These are phyloP conservation scores for Eragrostis curvula DNA, from an alignment of 176 grass and related monocot genomes.

Conservation along the genomic window DNA sequence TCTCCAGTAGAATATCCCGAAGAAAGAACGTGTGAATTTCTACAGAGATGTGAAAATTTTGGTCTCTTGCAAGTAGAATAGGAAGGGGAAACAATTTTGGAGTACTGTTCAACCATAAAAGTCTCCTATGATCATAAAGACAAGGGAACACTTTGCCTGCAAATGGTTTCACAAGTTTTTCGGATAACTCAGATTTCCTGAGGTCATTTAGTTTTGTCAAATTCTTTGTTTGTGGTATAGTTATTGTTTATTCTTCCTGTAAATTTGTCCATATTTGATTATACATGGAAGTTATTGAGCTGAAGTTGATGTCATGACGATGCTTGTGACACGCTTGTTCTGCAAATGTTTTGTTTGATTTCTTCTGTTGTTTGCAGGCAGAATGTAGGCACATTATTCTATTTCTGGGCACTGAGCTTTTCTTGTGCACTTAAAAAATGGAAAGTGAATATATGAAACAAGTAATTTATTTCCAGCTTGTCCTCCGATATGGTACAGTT, in stretches of 20 bases:
- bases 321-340: slow-evolving; percentile 6
- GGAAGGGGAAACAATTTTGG: slow-evolving; percentile 25
- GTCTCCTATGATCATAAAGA: slow-evolving; percentile 29
- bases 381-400: background rate
- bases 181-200: slow-evolving; percentile 2
- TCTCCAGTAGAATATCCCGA: slow-evolving; percentile 55
- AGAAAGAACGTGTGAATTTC: slow-evolving; percentile 52
- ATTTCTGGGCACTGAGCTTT: background rate
- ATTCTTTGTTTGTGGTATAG: slow-evolving; percentile 32
- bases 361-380: background rate
- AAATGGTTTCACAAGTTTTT: slow-evolving; percentile 36
- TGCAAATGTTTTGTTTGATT: background rate
- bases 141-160: slow-evolving; percentile 6
- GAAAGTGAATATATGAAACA: background rate
- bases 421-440: background rate
- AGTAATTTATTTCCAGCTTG: background rate
- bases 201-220: slow-evolving; percentile 27
- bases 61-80: background rate
- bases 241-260: slow-evolving; percentile 52
- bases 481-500: background rate
- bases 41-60: slow-evolving; percentile 2
- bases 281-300: slow-evolving; percentile 3
- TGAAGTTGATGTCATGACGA: slow-evolving; percentile 24
- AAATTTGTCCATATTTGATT: slow-evolving; percentile 50
- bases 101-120: background rate